These are phyloP conservation scores for Neurospora sp. DNA, from an alignment of 495 filamentous ascomycete genomes.

Conservation along the genomic window DNA sequence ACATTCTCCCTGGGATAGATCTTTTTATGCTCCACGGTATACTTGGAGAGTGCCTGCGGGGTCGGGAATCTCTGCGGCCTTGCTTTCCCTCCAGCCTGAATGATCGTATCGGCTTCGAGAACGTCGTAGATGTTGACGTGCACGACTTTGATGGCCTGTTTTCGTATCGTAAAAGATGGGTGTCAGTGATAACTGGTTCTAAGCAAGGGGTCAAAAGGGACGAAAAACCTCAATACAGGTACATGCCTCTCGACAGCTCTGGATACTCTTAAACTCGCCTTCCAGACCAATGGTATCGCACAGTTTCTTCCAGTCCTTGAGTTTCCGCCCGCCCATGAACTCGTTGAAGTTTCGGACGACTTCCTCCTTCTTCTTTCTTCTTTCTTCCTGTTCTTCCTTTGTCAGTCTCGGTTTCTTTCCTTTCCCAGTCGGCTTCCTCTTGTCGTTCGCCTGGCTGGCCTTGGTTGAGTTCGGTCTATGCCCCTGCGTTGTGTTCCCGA, in stretches of 20 bases:
- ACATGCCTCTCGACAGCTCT: neutral
- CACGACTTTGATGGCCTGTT: neutral
- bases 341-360: neutral
- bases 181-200: neutral
- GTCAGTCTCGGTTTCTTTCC: neutral
- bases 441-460: neutral
- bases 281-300: neutral
- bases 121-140: neutral
- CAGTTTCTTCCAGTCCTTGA: neutral
- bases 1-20: neutral
- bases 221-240: neutral
- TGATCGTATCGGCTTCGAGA: rapidly evolving
- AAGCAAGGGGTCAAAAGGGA: too few species aligned
- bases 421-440: neutral
- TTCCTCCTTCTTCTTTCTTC: neutral
- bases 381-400: neutral
- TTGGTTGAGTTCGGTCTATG: neutral
- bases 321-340: neutral
- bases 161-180: neutral
- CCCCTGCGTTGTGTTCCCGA: neutral
- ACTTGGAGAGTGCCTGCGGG: neutral
- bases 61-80: neutral
- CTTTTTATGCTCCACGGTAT: neutral
- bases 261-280: neutral
- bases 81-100: neutral